A percentile compares a stretch with the other conserved stretches of the same genome.
phyloP scores from a whole-genome alignment of 352 stramenopile genomes.

The Globisporangium abappressorium region DNA sequence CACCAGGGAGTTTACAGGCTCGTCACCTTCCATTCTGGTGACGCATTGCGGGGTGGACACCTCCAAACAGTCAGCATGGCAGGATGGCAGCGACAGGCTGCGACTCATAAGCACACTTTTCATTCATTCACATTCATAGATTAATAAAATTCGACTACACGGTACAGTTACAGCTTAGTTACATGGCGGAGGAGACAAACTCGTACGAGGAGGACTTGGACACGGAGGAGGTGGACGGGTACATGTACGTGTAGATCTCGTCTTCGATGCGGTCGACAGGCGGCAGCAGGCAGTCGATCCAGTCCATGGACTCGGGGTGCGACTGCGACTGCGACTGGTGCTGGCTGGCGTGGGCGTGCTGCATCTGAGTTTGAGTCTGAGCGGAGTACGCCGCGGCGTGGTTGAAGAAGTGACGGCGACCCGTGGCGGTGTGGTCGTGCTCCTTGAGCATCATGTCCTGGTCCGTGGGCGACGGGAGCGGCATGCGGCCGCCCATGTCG shows the following conservation, averaged over 20 bases:
- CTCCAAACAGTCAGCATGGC: too few relatives aligned
- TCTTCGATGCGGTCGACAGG: slow-evolving; percentile 31
- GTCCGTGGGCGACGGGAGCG: slow-evolving; percentile 24
- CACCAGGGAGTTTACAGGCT: too few relatives aligned
- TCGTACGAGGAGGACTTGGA: slow-evolving; percentile 26
- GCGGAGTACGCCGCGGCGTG: slow-evolving; percentile 1
- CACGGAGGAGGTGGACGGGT: slow-evolving; percentile 21
- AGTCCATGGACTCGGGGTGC: slow-evolving; percentile 43
- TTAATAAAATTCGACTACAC: background rate
- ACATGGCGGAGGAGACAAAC: slow-evolving; percentile 27
- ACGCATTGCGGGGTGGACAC: too few relatives aligned
- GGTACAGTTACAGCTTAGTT: slow-evolving; percentile 10
- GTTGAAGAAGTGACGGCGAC: slow-evolving; percentile 20
- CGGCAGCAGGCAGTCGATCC: slow-evolving; percentile 55
- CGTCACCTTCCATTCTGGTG: too few relatives aligned
- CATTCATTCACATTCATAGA: background rate
- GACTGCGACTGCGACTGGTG: background rate
- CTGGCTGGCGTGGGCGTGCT: background rate
- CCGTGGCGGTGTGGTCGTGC: slow-evolving; percentile 21
- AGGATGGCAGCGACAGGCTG: too few relatives aligned
- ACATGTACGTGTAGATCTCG: slow-evolving; percentile 41
- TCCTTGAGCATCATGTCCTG: slow-evolving; percentile 35
- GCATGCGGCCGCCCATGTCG: slow-evolving; percentile 7
- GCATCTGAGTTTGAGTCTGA: background rate
- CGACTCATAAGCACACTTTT: too few relatives aligned